Evolutionary conservation across 306 rosid genomes (phyloP), one percentile per base, ranked within the genome.

Genomic region (Trichosanthes cucumerina): DNA sequence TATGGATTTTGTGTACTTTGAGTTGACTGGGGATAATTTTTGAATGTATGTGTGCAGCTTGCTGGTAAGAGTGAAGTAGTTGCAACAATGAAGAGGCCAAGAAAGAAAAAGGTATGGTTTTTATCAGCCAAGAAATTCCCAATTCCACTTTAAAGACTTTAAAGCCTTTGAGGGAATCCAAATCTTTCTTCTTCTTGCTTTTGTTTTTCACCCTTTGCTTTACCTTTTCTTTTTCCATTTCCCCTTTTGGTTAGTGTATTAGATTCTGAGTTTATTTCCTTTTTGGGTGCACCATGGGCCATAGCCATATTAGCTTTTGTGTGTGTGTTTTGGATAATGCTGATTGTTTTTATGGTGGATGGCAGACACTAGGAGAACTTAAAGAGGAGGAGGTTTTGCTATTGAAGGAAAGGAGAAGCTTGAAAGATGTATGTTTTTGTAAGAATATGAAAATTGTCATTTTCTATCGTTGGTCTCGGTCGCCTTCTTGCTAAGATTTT

Each of bases 351-450:
- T 60, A 3, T n/a, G 71, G 36, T 63, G 88, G 81, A 76, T 80
- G 62, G 77, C 96, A 95, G 98, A 91, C 97, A 23, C 79, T 92
- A 54, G 85, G 91, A 71, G 96, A 92, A 79, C 90, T 95, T 75
- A 89, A 75, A 85, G 98, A 92, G 80, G 97, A 89, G 88, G 97
- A 92, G 85, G 85, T 63, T 86, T 50, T 84, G 18, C 87, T 92
- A 62, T 81, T 91, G 80, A 85, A 83, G 84, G 98, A 95, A 83
- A 89, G 89, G 76, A 87, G 63, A 83, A 81, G 72, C 74, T 87
- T 92, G 93, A 86, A 83, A 82, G 91, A 44, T 80, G 98, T 95
- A 88, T 26, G 87, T 69, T 19, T 38, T 50, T 68, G 13, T 64
- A 13, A 36, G 18, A 21, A 44, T 13, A 65, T 70, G 39, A 5